phyloP scores from a whole-genome alignment of 805 yeast species.

The Scheffersomyces stipitis region DNA sequence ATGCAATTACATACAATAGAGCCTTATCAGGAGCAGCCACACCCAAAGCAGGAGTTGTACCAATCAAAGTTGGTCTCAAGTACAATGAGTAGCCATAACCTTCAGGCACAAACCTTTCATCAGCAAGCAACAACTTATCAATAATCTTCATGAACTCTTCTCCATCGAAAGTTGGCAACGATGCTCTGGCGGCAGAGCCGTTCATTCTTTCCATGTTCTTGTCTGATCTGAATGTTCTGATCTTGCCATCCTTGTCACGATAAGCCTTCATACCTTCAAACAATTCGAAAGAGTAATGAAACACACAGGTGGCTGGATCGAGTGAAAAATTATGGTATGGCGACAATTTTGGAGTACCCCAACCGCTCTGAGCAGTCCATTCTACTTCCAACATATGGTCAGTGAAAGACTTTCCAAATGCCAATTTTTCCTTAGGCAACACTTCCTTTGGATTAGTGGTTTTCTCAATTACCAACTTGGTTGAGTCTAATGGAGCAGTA shows the following conservation, averaged over 20 bases:
- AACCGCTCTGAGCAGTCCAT: conserved; percentile 76
- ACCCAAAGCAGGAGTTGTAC: conserved; percentile 87
- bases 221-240: conserved; percentile 88
- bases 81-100: conserved; percentile 89
- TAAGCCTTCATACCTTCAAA: conserved; percentile 97
- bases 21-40: conserved; percentile 83
- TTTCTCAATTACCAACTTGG: conserved; percentile 34
- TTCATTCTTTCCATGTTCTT: conserved; percentile 92
- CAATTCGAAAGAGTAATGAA: conserved; percentile 93
- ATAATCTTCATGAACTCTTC: conserved; percentile 75
- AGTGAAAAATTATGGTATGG: conserved; percentile 76
- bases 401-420: conserved; percentile 60
- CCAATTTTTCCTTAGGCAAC: conserved; percentile 40
- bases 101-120: conserved; percentile 75
- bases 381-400: conserved; percentile 86
- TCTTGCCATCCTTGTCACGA: conserved; percentile 45
- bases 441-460: conserved; percentile 37
- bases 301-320: conserved; percentile 88
- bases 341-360: conserved; percentile 85
- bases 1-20: conserved; percentile 78
- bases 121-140: conserved; percentile 72
- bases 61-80: conserved; percentile 93
- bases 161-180: conserved; percentile 81
- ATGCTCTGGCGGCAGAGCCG: conserved; percentile 82
- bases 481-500: conserved; percentile 38